Evolutionary conservation across 768 basidiomycete genomes (phyloP), one percentile per base, ranked within the genome.

Genomic region (Megacollybia marginata): DNA sequence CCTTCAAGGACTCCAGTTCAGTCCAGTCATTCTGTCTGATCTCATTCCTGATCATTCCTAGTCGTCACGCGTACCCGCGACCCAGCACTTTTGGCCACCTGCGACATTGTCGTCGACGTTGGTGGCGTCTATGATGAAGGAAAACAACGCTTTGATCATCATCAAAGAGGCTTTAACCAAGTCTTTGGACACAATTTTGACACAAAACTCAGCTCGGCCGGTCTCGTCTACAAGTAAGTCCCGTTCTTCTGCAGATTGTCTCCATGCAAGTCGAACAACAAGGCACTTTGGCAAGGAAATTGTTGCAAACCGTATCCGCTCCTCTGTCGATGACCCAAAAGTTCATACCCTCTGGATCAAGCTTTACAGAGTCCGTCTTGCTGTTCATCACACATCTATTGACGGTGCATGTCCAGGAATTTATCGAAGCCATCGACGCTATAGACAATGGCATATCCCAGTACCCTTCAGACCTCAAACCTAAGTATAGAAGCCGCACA

Each of bases 81-180:
- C 61, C 83, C 85, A 4, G 73, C 71, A 10, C 57, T 82, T 13
- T 75, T 94, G 33, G 82, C 83, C 52, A 73, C 80, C 6, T 93
- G 94, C 64, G 85, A 93, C 63, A 92, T 99, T 60, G 89, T 99
- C 31, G 92, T 98, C 19, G 95, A 99, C 61, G 93, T 99, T 46
- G 94, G 96, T 9, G 93, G 88, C 6, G 76, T 88, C 19, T 99
- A 97, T 64, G 91, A 95, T 49, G 80, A 83, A 59, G 69, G 69
- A 52, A 80, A 74, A 49, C 79, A 85, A 48, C 77, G 86, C 35
- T 99, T 92, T 64, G 95, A 99, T 65, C 95, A 99, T 62, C 95
- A 99, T 62, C 95, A 99, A 61, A 81, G 94, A 38, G 93, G 88
- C 0, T 99, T 99, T 65, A 73, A 72, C 6, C 88, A 95, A 62